Evolutionary conservation across 169 alveolate genomes (phyloP), one percentile per base, ranked within the genome.

Genomic region (Eimeria maxima): DNA sequence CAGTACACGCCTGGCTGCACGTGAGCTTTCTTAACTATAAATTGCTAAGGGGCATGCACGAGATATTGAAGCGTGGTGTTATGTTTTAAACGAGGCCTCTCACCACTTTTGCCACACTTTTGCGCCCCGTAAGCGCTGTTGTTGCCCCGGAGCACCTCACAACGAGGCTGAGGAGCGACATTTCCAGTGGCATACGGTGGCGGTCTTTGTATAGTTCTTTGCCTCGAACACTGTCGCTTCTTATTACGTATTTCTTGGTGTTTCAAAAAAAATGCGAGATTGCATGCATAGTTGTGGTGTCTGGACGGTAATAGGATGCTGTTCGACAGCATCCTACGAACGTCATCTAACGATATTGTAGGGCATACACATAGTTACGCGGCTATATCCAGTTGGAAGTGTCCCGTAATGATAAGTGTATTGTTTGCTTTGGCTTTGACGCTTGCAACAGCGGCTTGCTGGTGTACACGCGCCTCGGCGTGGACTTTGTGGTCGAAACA

Each of bases 381-480:
- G 65, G 76, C 92, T 22, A 50, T 45, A 47, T 67, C 65, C 55
- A 33, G 3, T 38, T 53, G 78, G 47, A 84, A 55, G 71, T 53
- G 13, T 33, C 7, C 4, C 38, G 33, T 63, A 55, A 84, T 84
- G 92, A 63, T 38, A 29, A 11, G 55, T 57, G 92, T 27, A 29
- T 53, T 84, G 67, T 24, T 42, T 45, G 78, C 33, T 24, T 42
- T 38, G 42, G 5, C 60, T 18, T 47, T 86, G 81, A 60, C 81
- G 47, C 33, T 60, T 60, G 93, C 93, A 86, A 42, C 93, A 8
- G 93, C 93, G n/a, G 29, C 81, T 2, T 14, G 93, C 65, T 86
- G 93, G 83, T 86, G 93, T 47, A 60, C 93, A 42, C 65, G 83
- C 60, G 65, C 81, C 29, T 80, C 93, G 50, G 93, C 93, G 29